Conservation (phyloP, 1,284 basidiomycete genomes). For the Prillingera fragicola region DNA sequence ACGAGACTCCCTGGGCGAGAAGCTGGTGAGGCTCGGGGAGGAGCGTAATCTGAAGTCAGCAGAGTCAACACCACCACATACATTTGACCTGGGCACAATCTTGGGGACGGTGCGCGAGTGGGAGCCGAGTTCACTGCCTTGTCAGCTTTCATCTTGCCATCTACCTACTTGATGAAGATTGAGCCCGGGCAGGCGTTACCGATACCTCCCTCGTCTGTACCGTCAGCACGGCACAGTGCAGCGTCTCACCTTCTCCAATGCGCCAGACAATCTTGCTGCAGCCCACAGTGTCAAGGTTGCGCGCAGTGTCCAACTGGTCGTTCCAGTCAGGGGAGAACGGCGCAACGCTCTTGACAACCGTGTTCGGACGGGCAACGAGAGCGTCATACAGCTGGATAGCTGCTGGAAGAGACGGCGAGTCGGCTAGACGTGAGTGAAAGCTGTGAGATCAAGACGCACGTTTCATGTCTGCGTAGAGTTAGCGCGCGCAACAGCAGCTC, state of each 20-base stretch:
- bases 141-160: background rate
- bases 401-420: background rate
- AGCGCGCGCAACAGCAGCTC: background rate
- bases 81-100: slow-evolving; percentile 1
- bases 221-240: background rate
- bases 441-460: background rate
- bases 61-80: background rate
- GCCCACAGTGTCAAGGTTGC: background rate
- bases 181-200: slow-evolving; percentile 1
- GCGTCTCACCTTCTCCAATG: background rate
- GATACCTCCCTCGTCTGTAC: background rate
- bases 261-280: background rate
- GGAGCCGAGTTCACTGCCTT: background rate
- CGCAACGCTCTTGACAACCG: background rate
- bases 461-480: background rate
- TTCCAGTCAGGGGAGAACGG: background rate
- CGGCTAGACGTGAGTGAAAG: background rate
- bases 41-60: slow-evolving; percentile 4
- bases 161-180: slow-evolving; percentile 1
- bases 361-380: background rate
- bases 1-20: background rate
- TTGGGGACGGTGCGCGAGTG: background rate
- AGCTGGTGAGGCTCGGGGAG: slow-evolving; percentile 1
- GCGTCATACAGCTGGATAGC: background rate
- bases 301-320: background rate